Conservation (phyloP, 2,329 filamentous ascomycete genomes). For the Fusarium sp. region DNA sequence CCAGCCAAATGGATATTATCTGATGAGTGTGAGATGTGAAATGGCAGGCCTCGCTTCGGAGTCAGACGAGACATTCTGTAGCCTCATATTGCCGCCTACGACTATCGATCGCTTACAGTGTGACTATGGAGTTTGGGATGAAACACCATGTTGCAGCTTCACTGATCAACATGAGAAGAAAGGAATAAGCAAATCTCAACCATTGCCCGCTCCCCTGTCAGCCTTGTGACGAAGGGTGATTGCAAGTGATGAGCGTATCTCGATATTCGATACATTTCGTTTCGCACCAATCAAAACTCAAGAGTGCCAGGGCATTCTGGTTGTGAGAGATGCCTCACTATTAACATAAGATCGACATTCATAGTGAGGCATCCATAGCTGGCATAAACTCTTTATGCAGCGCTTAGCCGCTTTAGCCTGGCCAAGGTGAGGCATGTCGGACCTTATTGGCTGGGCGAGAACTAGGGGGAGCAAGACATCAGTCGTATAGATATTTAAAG, state of each 20-base stretch:
- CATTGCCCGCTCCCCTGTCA: constrained; percentile 17
- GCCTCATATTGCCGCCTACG: constrained; percentile 16
- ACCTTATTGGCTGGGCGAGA: constrained; percentile 28
- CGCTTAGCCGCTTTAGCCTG: constrained; percentile 40
- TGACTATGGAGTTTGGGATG: constrained; percentile 25
- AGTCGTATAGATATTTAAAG: too few species aligned
- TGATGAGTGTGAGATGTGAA: constrained; percentile 7
- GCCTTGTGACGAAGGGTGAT: constrained; percentile 25
- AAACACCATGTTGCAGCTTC: constrained; percentile 31
- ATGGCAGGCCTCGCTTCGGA: constrained; percentile 40
- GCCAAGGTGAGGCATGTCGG: constrained; percentile 38
- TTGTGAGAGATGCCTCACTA: constrained; percentile 32
- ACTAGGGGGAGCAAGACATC: too few species aligned
- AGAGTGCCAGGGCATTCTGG: constrained; percentile 10
- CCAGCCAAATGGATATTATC: constrained; percentile 38
- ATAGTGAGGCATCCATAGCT: constrained; percentile 47
- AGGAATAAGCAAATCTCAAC: constrained; percentile 29
- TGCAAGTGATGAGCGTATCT: constrained; percentile 15
- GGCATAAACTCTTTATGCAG: constrained; percentile 40
- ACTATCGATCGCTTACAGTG: constrained; percentile 15
- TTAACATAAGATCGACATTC: too few species aligned
- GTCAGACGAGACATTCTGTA: constrained; percentile 30
- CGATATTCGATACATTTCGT: constrained; percentile 34
- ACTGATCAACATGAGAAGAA: constrained; percentile 5
- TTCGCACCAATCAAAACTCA: constrained; percentile 40